Conservation (phyloP, 345 rosid species). For the Syzygium grande region DNA sequence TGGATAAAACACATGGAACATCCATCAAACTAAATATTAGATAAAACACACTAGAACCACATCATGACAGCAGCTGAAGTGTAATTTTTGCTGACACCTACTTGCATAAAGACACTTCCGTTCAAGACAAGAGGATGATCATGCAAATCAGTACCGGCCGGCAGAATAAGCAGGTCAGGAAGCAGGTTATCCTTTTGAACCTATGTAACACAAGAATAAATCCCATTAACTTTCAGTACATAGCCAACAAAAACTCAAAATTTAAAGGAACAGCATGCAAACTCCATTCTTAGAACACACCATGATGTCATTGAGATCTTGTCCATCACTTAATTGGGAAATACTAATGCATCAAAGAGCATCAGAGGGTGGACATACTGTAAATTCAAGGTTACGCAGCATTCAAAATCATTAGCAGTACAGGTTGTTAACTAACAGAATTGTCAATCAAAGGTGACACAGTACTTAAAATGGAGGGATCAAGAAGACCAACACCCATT, state of each 20-base stretch:
- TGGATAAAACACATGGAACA: background rate
- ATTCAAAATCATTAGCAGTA: background rate
- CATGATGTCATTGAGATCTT: background rate
- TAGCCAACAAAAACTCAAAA: background rate
- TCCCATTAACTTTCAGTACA: background rate
- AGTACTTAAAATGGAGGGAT: background rate
- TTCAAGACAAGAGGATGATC: slow-evolving; percentile 65
- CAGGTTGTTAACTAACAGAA: background rate
- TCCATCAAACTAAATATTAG: background rate
- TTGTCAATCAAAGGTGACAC: background rate
- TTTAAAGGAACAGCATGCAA: background rate
- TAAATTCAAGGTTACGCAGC: background rate
- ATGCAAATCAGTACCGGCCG: slow-evolving; percentile 80
- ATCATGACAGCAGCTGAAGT: background rate
- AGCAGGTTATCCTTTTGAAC: slow-evolving; percentile 70
- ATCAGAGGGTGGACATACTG: background rate
- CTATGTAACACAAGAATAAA: slow-evolving; percentile 9
- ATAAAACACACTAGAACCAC: background rate
- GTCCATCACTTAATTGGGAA: slow-evolving; percentile 1
- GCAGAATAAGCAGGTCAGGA: slow-evolving; percentile 63
- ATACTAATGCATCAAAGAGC: background rate
- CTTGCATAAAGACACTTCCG: slow-evolving; percentile 78
- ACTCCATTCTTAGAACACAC: background rate
- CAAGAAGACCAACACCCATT: background rate
- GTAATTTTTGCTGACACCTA: background rate